A percentile compares a stretch with the other conserved stretches of the same genome.
Conservation (phyloP, 768 basidiomycete species). For the Russula compacta region DNA sequence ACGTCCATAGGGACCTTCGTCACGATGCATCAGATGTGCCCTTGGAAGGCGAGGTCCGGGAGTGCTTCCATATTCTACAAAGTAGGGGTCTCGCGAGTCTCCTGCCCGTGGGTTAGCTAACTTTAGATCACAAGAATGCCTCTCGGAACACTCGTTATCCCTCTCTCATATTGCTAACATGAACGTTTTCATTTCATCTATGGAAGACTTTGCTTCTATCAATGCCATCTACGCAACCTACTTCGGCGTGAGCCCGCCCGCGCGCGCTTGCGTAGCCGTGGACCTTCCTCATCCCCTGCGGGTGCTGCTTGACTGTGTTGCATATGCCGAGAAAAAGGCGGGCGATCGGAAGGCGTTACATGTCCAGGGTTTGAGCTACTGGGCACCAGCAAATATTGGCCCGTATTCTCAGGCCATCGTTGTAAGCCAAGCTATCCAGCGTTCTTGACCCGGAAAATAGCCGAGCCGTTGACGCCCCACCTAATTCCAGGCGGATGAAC, state of each 20-base stretch:
- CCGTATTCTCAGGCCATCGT: constrained; percentile 92
- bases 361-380: constrained; percentile 93
- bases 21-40: constrained; percentile 25
- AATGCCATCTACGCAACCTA: constrained; percentile 73
- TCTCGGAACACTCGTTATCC: constrained; percentile 39
- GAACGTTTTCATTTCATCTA: constrained; percentile 74
- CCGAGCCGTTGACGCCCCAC: not conserved
- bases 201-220: constrained; percentile 66
- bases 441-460: no score
- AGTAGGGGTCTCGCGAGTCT: constrained; percentile 34
- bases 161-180: constrained; percentile 63
- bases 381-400: constrained; percentile 99
- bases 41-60: constrained; percentile 61
- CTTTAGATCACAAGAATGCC: constrained; percentile 36
- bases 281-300: constrained; percentile 49
- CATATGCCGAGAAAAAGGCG: constrained; percentile 38
- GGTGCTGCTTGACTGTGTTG: constrained; percentile 72
- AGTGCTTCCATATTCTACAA: constrained; percentile 57
- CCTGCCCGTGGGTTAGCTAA: not conserved
- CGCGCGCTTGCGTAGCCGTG: constrained; percentile 88
- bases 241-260: constrained; percentile 88
- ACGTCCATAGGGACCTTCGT: constrained; percentile 34
- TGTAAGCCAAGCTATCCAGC: constrained; percentile 36
- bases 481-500: constrained; percentile 50
- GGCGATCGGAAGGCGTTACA: constrained; percentile 67